Percentiles rank a stretch among this genome's conserved stretches.
Evolutionary conservation across 306 rosid species (phyloP).

Genomic region (Gillenia trifoliata): DNA sequence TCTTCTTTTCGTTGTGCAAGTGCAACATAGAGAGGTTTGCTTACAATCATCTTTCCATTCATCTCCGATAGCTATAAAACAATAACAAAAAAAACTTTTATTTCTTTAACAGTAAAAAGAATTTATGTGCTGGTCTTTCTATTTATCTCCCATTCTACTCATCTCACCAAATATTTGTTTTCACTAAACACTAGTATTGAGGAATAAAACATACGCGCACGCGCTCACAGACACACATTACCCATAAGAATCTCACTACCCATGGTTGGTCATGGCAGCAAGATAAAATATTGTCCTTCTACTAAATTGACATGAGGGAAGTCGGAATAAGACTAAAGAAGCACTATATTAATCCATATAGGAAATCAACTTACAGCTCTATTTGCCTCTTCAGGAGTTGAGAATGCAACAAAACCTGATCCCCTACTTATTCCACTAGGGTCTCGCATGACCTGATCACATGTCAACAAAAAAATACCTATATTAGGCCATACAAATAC

Average conservation of each 20-base stretch:
- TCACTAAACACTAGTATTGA: neutral
- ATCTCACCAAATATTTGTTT: neutral
- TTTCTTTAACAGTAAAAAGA: neutral
- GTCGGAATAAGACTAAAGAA: neutral
- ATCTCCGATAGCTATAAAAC: constrained; percentile 68
- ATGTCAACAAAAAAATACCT: constrained; percentile 13
- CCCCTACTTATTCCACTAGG: constrained; percentile 94
- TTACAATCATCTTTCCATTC: constrained; percentile 89
- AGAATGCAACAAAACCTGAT: constrained; percentile 93
- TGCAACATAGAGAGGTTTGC: constrained; percentile 97
- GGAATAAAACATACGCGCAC: neutral
- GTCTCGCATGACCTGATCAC: constrained; percentile 84
- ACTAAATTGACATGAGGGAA: neutral
- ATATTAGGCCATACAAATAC: neutral
- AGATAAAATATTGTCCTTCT: neutral
- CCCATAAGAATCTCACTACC: neutral
- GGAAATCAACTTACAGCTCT: constrained; percentile 70
- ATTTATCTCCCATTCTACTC: neutral
- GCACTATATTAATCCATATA: neutral
- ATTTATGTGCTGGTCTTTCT: neutral
- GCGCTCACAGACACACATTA: neutral
- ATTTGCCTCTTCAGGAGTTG: constrained; percentile 94
- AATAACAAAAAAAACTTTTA: neutral
- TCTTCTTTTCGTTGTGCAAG: constrained; percentile 97
- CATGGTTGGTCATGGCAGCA: neutral